These are phyloP conservation scores for Teratosphaeria pseudoeucalypti DNA, from an alignment of 2,329 filamentous ascomycete species.

Conservation along the genomic window DNA sequence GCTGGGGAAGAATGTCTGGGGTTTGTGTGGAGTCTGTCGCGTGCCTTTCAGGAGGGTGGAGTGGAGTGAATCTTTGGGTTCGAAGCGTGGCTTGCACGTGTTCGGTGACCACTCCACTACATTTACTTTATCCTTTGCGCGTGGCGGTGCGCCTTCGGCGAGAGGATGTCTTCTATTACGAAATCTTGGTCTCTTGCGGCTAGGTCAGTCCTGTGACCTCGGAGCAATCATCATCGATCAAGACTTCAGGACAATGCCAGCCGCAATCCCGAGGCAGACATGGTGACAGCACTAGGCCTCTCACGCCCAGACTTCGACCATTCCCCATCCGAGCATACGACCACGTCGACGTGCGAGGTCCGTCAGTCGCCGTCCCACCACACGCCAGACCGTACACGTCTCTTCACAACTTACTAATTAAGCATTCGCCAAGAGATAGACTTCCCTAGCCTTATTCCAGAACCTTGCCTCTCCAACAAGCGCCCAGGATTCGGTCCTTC, in stretches of 20 bases:
- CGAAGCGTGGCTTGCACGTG: not conserved
- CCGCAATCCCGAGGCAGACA: not conserved
- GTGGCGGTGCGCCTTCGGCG: not conserved
- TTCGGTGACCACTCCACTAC: not conserved
- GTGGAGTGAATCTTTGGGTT: not conserved
- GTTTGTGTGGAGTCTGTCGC: not conserved
- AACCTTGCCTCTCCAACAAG: not conserved
- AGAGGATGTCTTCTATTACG: not conserved
- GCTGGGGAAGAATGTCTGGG: not conserved
- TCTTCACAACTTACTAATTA: no score
- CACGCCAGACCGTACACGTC: not conserved
- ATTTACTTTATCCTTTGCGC: not conserved
- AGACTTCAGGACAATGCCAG: no score
- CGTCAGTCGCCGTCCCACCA: not conserved
- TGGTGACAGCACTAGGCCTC: not conserved
- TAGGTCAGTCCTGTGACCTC: not conserved
- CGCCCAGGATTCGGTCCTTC: not conserved
- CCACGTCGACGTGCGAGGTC: not conserved
- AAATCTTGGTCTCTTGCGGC: not conserved
- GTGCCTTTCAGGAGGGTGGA: not conserved
- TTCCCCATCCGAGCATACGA: not conserved
- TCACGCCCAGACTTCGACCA: not conserved
- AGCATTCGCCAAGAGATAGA: no score
- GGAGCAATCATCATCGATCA: no score
- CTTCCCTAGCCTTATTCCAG: no score